A percentile compares a stretch with the other conserved stretches of the same genome.
Conservation (phyloP, 768 basidiomycete species). For the Strobilomyces echinocephalus region DNA sequence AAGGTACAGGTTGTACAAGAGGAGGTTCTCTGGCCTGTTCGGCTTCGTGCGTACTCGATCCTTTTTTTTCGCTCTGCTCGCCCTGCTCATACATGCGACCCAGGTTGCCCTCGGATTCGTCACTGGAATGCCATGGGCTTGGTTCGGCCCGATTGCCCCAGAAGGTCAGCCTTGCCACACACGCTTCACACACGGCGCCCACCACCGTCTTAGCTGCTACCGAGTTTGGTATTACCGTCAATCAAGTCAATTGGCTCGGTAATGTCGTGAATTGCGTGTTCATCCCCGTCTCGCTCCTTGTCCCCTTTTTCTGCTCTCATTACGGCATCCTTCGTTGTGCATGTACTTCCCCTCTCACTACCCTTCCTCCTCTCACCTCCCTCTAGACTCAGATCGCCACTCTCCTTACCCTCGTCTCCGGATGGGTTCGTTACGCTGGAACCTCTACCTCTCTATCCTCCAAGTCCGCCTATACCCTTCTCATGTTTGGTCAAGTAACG, state of each 20-base stretch:
- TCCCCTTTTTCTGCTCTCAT: conserved; percentile 53
- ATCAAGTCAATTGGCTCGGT: conserved; percentile 78
- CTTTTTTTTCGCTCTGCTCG: background rate
- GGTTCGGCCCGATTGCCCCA: conserved; percentile 82
- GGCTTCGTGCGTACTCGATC: conserved; percentile 43
- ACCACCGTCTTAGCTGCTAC: conserved; percentile 40
- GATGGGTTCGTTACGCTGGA: conserved; percentile 76
- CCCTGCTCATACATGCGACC: background rate
- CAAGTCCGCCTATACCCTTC: conserved; percentile 53
- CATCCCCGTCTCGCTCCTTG: conserved; percentile 54
- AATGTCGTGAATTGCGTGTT: conserved; percentile 62
- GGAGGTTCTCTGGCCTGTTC: conserved; percentile 59
- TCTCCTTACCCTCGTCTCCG: conserved; percentile 49
- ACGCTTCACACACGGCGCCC: background rate
- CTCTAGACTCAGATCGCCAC: conserved; percentile 61
- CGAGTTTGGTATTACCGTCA: conserved; percentile 64
- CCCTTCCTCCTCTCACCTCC: background rate
- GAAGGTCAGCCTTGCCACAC: conserved; percentile 40
- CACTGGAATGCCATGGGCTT: conserved; percentile 65
- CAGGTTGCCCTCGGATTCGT: conserved; percentile 62
- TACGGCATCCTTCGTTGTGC: conserved; percentile 65
- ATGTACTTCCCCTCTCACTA: conserved; percentile 23
- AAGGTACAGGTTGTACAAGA: conserved; percentile 61
- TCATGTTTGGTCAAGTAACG: conserved; percentile 67
- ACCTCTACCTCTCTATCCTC: conserved; percentile 51